These are phyloP conservation scores for Helminthosporium solani DNA, from an alignment of 2,329 filamentous ascomycete genomes.

Conservation along the genomic window DNA sequence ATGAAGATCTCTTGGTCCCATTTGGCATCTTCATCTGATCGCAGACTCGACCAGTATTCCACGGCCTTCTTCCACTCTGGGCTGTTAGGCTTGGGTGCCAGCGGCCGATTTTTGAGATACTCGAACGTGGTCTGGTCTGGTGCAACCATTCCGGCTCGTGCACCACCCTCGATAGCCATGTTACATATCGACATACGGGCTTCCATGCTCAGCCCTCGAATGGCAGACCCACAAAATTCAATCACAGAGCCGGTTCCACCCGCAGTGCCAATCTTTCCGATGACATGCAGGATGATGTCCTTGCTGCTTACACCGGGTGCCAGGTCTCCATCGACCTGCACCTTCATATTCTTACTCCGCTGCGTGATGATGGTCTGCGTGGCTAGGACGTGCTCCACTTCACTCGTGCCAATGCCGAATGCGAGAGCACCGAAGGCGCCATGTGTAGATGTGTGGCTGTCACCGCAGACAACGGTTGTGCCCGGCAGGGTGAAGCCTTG, in stretches of 20 bases:
- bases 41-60: slow-evolving; percentile 83
- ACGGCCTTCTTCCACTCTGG: slow-evolving; percentile 87
- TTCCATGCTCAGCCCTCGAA: slow-evolving; percentile 87
- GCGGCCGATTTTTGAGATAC: slow-evolving; percentile 86
- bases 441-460: slow-evolving; percentile 97
- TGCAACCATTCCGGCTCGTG: slow-evolving; percentile 93
- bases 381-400: slow-evolving; percentile 96
- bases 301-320: slow-evolving; percentile 92
- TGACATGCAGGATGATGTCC: slow-evolving; percentile 89
- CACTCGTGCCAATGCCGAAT: slow-evolving; percentile 95
- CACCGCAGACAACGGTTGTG: slow-evolving; percentile 95
- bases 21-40: slow-evolving; percentile 82
- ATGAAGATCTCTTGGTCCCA: slow-evolving; percentile 90
- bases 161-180: slow-evolving; percentile 97
- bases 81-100: slow-evolving; percentile 82
- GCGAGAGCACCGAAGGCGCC: slow-evolving; percentile 93
- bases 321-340: slow-evolving; percentile 90
- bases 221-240: slow-evolving; percentile 95
- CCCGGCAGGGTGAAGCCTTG: slow-evolving; percentile 97
- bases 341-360: slow-evolving; percentile 97
- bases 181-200: slow-evolving; percentile 99
- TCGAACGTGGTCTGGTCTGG: slow-evolving; percentile 93
- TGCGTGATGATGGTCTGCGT: slow-evolving; percentile 94
- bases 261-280: slow-evolving; percentile 91
- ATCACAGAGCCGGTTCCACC: slow-evolving; percentile 94